Evolutionary conservation across 2,329 filamentous ascomycete species (phyloP).

Genomic region (Amylocarpus encephaloides): DNA sequence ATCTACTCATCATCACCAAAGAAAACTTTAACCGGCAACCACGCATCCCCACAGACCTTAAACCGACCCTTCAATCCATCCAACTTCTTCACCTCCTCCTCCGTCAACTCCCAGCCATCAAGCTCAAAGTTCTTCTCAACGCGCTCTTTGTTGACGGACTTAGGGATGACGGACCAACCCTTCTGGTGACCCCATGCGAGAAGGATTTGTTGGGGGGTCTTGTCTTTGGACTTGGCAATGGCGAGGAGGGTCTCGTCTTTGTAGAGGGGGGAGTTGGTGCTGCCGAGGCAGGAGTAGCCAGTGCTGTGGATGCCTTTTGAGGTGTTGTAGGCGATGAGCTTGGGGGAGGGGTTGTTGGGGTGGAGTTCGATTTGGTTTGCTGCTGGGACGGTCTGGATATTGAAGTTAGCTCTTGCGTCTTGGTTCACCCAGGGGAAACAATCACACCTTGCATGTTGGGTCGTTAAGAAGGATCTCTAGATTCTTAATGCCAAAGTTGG

Average conservation of each 20-base stretch:
- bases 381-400: constrained; percentile 47
- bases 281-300: constrained; percentile 68
- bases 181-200: constrained; percentile 76
- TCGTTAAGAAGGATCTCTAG: constrained; percentile 69
- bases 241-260: constrained; percentile 57
- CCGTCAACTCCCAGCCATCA: constrained; percentile 66
- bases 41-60: constrained; percentile 73
- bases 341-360: constrained; percentile 74
- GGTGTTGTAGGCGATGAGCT: constrained; percentile 66
- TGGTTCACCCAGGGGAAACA: not conserved
- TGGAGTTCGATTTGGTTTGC: constrained; percentile 82
- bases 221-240: constrained; percentile 59
- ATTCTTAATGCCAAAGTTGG: constrained; percentile 79
- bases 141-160: constrained; percentile 67
- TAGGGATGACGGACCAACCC: constrained; percentile 79
- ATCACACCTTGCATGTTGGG: constrained; percentile 51
- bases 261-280: constrained; percentile 62
- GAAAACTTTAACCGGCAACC: constrained; percentile 74
- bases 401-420: not conserved
- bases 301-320: constrained; percentile 70
- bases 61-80: constrained; percentile 48
- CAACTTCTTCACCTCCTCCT: constrained; percentile 65
- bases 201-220: constrained; percentile 68
- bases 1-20: constrained; percentile 72
- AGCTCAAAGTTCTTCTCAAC: constrained; percentile 72